Conservation (phyloP, 352 stramenopile genomes). For the Pythium brassicae region DNA sequence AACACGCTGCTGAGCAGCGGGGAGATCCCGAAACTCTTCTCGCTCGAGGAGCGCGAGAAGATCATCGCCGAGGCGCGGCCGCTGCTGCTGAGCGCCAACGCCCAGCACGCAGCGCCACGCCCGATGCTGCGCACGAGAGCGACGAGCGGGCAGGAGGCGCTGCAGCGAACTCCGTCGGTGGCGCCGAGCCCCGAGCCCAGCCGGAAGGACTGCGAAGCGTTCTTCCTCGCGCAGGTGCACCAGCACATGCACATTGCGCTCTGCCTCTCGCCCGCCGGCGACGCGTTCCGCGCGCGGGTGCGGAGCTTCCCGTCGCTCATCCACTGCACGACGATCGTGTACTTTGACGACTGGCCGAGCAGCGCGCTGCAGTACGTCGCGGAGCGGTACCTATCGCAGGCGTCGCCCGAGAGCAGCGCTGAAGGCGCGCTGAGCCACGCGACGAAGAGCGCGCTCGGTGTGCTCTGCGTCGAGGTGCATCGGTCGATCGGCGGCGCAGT, state of each 20-base stretch:
- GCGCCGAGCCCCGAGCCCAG: conserved; percentile 21
- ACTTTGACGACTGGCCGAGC: conserved; percentile 90
- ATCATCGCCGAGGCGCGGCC: conserved; percentile 60
- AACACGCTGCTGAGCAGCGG: conserved; percentile 87
- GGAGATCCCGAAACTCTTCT: conserved; percentile 85
- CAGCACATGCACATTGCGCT: conserved; percentile 90
- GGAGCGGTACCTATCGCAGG: conserved; percentile 46
- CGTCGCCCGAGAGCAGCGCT: neutral
- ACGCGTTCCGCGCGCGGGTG: conserved; percentile 79
- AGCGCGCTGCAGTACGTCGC: conserved; percentile 83
- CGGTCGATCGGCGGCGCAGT: conserved; percentile 23
- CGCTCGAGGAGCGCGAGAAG: conserved; percentile 78
- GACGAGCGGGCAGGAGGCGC: neutral
- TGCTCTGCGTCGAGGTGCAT: conserved; percentile 56
- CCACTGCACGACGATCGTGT: conserved; percentile 93
- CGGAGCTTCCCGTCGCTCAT: conserved; percentile 91
- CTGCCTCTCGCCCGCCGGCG: conserved; percentile 81
- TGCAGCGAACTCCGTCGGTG: neutral
- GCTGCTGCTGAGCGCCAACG: conserved; percentile 20
- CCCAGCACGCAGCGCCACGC: conserved; percentile 1
- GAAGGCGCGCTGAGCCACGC: neutral
- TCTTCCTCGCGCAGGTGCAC: conserved; percentile 76
- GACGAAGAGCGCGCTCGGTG: conserved; percentile 25
- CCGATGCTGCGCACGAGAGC: conserved; percentile 2
- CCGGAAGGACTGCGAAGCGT: conserved; percentile 71